Evolutionary conservation across 2,329 filamentous ascomycete species (phyloP).

Genomic region (Tolypocladium amazonense): DNA sequence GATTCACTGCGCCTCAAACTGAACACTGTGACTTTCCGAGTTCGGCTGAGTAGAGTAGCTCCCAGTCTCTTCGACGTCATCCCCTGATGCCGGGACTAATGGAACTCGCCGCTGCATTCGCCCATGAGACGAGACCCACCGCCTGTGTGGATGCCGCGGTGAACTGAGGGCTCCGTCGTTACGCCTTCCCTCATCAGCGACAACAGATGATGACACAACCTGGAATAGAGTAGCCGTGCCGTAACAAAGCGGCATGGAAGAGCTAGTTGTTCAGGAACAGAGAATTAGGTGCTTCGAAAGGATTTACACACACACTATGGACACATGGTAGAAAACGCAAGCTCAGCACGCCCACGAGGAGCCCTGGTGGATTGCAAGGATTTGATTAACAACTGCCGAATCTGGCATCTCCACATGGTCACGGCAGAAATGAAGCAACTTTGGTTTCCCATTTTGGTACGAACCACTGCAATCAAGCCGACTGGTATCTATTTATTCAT

Average conservation of each 20-base stretch:
- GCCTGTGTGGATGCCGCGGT: background rate
- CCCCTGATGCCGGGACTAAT: background rate
- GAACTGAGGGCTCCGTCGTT: background rate
- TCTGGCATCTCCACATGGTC: background rate
- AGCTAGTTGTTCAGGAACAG: background rate
- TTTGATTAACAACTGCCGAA: background rate
- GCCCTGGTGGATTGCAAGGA: background rate
- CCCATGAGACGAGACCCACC: background rate
- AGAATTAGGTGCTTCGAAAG: background rate
- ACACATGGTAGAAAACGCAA: background rate
- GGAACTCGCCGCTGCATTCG: background rate
- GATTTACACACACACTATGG: background rate
- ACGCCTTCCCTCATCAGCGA: background rate
- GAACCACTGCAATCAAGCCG: background rate
- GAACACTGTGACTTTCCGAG: background rate
- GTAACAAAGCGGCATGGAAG: background rate
- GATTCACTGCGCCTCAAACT: background rate
- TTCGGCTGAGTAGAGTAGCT: background rate
- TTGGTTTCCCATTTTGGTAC: background rate
- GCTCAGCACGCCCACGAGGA: background rate
- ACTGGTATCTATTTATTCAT: slow-evolving; percentile 1
- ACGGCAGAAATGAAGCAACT: background rate
- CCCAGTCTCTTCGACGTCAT: background rate
- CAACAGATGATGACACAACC: background rate
- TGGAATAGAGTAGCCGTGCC: background rate